These are phyloP conservation scores for Hygrophila difformis DNA, from an alignment of 257 asterid genomes.

Conservation along the genomic window DNA sequence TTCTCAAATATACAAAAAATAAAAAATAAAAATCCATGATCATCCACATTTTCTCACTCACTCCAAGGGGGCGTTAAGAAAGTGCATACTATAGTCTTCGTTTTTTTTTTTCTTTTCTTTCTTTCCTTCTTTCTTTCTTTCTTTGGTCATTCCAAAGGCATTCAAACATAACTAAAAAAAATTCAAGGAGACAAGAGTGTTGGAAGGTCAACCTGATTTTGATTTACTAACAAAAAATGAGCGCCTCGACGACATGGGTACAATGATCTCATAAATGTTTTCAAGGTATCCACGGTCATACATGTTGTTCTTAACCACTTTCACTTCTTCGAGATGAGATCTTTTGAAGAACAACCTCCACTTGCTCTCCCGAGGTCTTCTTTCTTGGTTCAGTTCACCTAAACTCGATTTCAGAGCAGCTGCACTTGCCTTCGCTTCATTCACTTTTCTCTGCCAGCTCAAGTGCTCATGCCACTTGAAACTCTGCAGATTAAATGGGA, in stretches of 20 bases:
- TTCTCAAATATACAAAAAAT: too few species aligned
- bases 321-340: constrained; percentile 60
- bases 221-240: constrained; percentile 45
- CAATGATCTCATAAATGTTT: constrained; percentile 49
- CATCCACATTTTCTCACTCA: too few species aligned
- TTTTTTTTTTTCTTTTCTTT: too few species aligned
- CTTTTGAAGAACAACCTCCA: constrained; percentile 68
- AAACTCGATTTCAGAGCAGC: constrained; percentile 73
- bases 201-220: constrained; percentile 45
- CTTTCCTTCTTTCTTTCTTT: too few species aligned
- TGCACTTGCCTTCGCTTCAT: constrained; percentile 83
- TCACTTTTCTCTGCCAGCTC: constrained; percentile 75
- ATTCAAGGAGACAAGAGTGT: too few species aligned
- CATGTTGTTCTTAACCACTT: constrained; percentile 55
- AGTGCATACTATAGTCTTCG: too few species aligned
- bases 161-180: too few species aligned
- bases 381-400: constrained; percentile 45
- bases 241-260: constrained; percentile 69
- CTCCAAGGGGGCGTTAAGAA: too few species aligned
- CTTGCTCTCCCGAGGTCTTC: constrained; percentile 54
- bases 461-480: constrained; percentile 90
- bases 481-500: constrained; percentile 38
- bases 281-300: constrained; percentile 61
- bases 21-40: too few species aligned
- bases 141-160: too few species aligned